These are phyloP conservation scores for Pythium sukuiense DNA, from an alignment of 352 stramenopile genomes.

Conservation along the genomic window DNA sequence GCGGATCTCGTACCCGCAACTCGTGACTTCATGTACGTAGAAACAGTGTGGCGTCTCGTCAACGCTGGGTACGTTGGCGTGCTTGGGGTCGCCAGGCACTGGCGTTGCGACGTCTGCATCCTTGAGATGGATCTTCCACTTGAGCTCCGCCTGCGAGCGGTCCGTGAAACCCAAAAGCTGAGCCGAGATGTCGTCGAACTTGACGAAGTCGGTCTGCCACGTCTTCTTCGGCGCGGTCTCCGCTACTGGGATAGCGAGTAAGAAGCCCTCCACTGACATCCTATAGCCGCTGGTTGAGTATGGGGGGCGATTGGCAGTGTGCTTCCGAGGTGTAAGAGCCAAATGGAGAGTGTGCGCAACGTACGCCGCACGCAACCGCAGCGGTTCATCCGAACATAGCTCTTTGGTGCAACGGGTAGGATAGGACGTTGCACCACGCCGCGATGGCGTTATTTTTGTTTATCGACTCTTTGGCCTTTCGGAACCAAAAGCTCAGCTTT, in stretches of 20 bases:
- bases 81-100: constrained; percentile 49
- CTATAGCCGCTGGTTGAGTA: neutral
- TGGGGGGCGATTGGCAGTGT: neutral
- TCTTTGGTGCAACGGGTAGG: constrained; percentile 1
- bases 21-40: constrained; percentile 48
- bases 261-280: constrained; percentile 44
- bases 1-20: constrained; percentile 30
- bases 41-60: constrained; percentile 61
- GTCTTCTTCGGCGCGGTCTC: constrained; percentile 34
- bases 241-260: constrained; percentile 38
- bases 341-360: neutral
- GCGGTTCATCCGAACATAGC: neutral
- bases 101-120: constrained; percentile 60
- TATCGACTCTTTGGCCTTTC: neutral
- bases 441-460: neutral
- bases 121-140: constrained; percentile 49
- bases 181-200: constrained; percentile 65
- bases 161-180: constrained; percentile 60
- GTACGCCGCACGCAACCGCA: neutral
- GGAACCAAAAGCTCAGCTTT: neutral
- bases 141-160: constrained; percentile 43
- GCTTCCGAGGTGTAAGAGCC: too few species aligned
- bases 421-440: too few species aligned
- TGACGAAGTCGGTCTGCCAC: constrained; percentile 58
- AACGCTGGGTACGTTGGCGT: constrained; percentile 37